Base-by-base conservation (phyloP, 805 yeast genomes). In the Torulaspora franciscae region DNA sequence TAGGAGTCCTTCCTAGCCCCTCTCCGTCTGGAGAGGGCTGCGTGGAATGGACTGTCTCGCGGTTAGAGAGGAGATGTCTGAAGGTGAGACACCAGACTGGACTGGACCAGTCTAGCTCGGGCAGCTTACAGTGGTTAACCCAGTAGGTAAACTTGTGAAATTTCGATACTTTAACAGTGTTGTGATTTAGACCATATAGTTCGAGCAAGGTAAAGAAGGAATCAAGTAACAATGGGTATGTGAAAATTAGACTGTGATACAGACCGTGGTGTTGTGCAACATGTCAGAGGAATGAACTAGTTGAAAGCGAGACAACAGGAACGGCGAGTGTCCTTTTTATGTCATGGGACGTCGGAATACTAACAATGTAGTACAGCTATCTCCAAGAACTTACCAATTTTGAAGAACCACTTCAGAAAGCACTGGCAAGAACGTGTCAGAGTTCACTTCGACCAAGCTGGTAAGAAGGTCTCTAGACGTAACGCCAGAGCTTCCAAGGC, bases 351-450 rank as follows among this genome's bases (percentile, higher is more conserved):
- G 23, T 15, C 10, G 22, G 11, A 32, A 30, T 52, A 52, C 58
- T 50, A 54, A 54, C 58, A 38, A 34, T 27, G 28, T 25, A 13
- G 17, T 27, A 35, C 75, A 90, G 99, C 98, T 77, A 89, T 93
- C 83, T 77, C 93, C 67, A 91, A 93, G 90, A 91, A 91, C 81
- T 83, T 89, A 80, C 96, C 98, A 81, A 80, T 91, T 80, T 85
- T 87, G 83, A 88, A 87, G 85, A 91, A 91, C 85, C 99, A 93
- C 82, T 91, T 91, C 95, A 85, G 97, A 83, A 91, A 91, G 87
- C 91, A 91, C 95, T 93, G 99, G 99, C 98, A 93, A 80, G 95
- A 88, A 77, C 87, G 98, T 72, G 99, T 93, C 82, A 87, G 81
- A 75, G 96, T 88, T 69, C 99, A 95, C 89, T 85, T 93, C 73